Evolutionary conservation across 2,329 filamentous ascomycete genomes (phyloP).

Genomic region (Fusarium nygamai): DNA sequence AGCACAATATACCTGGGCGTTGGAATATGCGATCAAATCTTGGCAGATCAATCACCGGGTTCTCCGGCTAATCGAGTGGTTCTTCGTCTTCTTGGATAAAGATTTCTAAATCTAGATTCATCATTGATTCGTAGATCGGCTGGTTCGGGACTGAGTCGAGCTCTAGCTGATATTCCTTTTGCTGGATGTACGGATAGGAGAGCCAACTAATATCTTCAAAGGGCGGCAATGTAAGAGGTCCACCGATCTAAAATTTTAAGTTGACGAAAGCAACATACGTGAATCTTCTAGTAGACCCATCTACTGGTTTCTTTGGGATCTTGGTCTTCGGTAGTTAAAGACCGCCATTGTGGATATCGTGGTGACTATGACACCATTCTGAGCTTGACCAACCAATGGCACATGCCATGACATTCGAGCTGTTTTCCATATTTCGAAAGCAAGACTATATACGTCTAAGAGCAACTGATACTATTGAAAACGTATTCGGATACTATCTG

Average conservation of each 20-base stretch:
- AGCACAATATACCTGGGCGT: conserved; percentile 28
- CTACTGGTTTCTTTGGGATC: neutral
- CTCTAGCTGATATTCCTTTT: neutral
- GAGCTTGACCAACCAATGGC: neutral
- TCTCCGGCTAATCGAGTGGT: neutral
- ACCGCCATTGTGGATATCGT: neutral
- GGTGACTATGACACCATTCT: neutral
- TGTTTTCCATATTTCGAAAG: neutral
- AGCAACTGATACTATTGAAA: neutral
- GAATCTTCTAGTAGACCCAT: neutral
- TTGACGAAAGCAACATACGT: neutral
- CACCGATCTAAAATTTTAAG: neutral
- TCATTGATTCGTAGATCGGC: neutral
- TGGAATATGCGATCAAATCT: conserved; percentile 3
- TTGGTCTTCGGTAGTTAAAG: neutral
- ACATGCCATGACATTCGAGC: neutral
- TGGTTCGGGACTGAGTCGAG: neutral
- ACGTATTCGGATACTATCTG: conserved; percentile 10
- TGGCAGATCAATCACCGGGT: neutral
- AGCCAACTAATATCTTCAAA: neutral
- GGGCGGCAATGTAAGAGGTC: neutral
- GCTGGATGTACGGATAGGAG: neutral
- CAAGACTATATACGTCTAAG: neutral
- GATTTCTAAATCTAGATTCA: neutral
- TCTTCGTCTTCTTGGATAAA: neutral